phyloP scores from a whole-genome alignment of 2,329 filamentous ascomycete species.

The Colletotrichum melonis region DNA sequence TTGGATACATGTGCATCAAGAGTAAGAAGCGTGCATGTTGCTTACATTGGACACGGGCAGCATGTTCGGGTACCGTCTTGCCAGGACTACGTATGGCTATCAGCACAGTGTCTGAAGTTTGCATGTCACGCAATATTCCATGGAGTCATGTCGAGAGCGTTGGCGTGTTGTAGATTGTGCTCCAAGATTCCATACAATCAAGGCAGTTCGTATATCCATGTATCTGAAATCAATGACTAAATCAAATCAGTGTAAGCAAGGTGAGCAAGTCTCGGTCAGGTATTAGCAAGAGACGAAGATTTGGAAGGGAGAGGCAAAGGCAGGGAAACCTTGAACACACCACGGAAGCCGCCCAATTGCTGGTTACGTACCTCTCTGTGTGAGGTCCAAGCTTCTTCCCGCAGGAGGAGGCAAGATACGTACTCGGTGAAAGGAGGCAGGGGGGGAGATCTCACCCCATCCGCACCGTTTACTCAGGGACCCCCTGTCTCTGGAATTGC shows the following conservation, averaged over 20 bases:
- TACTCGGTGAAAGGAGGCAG: not conserved
- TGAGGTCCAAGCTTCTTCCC: slow-evolving; percentile 4
- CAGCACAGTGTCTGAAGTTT: not conserved
- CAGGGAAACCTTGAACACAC: not conserved
- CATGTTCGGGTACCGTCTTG: not conserved
- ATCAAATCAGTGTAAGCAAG: not conserved
- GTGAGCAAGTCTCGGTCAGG: not conserved
- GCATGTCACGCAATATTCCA: not conserved
- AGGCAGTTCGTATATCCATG: not conserved
- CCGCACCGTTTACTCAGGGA: not conserved
- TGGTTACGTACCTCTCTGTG: not conserved
- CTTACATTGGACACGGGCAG: not conserved
- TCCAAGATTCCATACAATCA: not conserved
- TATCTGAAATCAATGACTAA: not conserved
- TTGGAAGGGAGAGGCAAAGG: not conserved
- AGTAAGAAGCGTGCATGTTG: not conserved
- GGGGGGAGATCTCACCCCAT: not conserved
- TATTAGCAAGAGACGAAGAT: not conserved
- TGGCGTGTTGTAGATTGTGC: not conserved
- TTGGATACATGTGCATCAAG: not conserved
- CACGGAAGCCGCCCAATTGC: too few species aligned
- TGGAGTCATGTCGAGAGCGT: not conserved
- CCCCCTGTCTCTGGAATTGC: not conserved
- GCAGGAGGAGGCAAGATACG: not conserved
- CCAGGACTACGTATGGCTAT: not conserved